Conservation (phyloP, 2,329 filamentous ascomycete genomes). For the Phialocephala sp. region DNA sequence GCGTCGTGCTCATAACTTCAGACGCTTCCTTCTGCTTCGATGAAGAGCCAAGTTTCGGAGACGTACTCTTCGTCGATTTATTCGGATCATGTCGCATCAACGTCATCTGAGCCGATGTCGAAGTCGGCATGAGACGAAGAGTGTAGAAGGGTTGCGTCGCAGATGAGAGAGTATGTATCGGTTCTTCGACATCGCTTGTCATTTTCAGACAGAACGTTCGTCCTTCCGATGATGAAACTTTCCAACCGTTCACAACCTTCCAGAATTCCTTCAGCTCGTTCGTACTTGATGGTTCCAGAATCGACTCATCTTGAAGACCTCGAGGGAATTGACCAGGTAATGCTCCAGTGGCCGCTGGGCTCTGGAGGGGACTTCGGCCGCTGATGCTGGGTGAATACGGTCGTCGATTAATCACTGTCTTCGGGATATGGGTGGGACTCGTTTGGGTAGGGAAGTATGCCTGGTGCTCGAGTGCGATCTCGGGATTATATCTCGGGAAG, state of each 20-base stretch:
- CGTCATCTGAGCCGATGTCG: conserved; percentile 64
- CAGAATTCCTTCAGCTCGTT: conserved; percentile 69
- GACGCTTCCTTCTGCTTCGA: conserved; percentile 35
- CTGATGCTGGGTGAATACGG: conserved; percentile 55
- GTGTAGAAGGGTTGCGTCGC: conserved; percentile 69
- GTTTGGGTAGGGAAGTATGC: conserved; percentile 72
- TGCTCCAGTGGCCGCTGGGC: conserved; percentile 36
- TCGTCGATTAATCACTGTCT: conserved; percentile 68
- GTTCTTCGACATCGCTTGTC: conserved; percentile 62
- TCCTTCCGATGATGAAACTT: conserved; percentile 63
- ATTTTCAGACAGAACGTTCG: conserved; percentile 64
- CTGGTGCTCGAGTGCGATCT: conserved; percentile 69
- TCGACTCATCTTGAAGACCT: conserved; percentile 38
- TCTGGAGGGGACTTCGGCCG: conserved; percentile 38
- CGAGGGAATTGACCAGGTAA: conserved; percentile 38
- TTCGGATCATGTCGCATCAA: conserved; percentile 65
- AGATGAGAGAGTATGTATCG: conserved; percentile 70
- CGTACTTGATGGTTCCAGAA: conserved; percentile 46
- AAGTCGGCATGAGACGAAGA: conserved; percentile 67
- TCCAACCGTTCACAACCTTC: conserved; percentile 74
- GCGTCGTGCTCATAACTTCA: conserved; percentile 61
- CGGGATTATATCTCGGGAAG: conserved; percentile 76
- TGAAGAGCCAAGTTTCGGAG: conserved; percentile 29
- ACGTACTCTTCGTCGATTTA: conserved; percentile 48
- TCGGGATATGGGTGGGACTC: conserved; percentile 67